These are phyloP conservation scores for Lichenothelia convexa DNA, from an alignment of 495 filamentous ascomycete species.

Conservation along the genomic window DNA sequence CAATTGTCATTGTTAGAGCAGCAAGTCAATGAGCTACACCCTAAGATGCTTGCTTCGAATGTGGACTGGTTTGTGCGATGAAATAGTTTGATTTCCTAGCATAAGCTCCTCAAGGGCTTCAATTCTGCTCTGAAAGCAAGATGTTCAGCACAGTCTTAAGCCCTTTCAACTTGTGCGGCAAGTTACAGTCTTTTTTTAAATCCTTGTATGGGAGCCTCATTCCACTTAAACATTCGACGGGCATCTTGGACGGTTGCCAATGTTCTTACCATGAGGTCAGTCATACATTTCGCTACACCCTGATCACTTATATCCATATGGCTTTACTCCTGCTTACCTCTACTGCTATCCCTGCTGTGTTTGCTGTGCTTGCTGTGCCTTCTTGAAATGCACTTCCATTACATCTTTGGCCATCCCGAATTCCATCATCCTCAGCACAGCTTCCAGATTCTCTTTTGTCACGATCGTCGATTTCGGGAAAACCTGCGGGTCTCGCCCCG, in stretches of 20 bases:
- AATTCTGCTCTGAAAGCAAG: no score
- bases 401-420: slow-evolving; percentile 14
- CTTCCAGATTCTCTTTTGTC: slow-evolving; percentile 15
- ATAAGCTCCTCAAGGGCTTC: no score
- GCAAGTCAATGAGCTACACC: no score
- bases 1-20: no score
- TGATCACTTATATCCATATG: neutral
- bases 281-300: no score
- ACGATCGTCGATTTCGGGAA: slow-evolving; percentile 13
- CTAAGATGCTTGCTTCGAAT: no score
- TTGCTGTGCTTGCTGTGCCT: slow-evolving; percentile 2
- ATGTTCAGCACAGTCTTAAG: no score
- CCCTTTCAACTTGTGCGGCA: no score
- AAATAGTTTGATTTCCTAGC: no score
- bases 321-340: neutral
- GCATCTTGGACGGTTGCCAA: neutral
- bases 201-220: neutral
- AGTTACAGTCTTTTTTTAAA: neutral
- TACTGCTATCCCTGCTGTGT: slow-evolving; percentile 2
- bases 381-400: slow-evolving; percentile 13
- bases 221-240: neutral
- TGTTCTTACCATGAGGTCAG: neutral
- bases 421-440: slow-evolving; percentile 17
- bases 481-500: slow-evolving; percentile 13
- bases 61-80: no score